Evolutionary conservation across 1,139 yeast genomes (phyloP).

Genomic region (Insectozyma bohioensis): DNA sequence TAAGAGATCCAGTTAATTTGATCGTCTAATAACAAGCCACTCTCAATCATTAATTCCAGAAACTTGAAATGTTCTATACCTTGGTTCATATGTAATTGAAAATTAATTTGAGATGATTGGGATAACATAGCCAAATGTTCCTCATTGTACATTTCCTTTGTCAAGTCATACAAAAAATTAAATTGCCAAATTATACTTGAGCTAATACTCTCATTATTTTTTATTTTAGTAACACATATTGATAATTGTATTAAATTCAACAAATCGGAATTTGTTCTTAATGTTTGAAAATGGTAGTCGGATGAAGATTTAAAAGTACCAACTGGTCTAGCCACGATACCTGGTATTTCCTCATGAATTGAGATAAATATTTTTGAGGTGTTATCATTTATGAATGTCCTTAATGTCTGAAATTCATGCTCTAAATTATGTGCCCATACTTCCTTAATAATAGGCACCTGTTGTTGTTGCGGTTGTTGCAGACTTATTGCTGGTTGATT

Average conservation of each 20-base stretch:
- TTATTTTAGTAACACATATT: conserved; percentile 76
- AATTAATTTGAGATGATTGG: conserved; percentile 81
- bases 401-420: conserved; percentile 72
- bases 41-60: conserved; percentile 81
- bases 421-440: conserved; percentile 89
- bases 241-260: conserved; percentile 86
- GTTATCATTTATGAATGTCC: conserved; percentile 64
- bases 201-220: conserved; percentile 53
- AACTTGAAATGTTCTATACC: conserved; percentile 83
- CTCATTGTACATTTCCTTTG: conserved; percentile 81
- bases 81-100: conserved; percentile 67
- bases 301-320: conserved; percentile 90
- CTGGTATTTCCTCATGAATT: conserved; percentile 91
- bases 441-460: conserved; percentile 51
- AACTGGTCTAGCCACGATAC: conserved; percentile 93
- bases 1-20: conserved; percentile 86
- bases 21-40: conserved; percentile 77
- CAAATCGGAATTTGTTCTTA: conserved; percentile 87
- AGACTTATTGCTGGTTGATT: conserved; percentile 20
- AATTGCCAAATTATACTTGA: conserved; percentile 86
- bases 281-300: conserved; percentile 94
- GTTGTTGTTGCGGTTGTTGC: conserved; percentile 14
- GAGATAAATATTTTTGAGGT: conserved; percentile 64
- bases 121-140: conserved; percentile 65
- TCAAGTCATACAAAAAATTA: conserved; percentile 79